Evolutionary conservation across 805 yeast species (phyloP).

Genomic region (Yarrowia porcina): DNA sequence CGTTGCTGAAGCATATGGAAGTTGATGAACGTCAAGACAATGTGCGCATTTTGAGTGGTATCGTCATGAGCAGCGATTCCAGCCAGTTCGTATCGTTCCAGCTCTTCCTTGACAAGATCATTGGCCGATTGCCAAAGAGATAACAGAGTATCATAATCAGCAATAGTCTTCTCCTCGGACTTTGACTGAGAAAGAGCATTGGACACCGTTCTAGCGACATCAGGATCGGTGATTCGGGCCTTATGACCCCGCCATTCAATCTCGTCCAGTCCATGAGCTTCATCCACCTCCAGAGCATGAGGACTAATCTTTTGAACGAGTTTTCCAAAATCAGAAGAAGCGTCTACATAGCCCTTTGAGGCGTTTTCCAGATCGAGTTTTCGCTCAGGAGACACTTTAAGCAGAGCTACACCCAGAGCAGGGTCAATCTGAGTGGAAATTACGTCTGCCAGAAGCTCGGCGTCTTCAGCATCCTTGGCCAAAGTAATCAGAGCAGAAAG

Average conservation of each 20-base stretch:
- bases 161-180: conserved; percentile 38
- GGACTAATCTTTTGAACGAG: conserved; percentile 42
- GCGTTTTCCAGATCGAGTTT: conserved; percentile 51
- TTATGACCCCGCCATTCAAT: conserved; percentile 58
- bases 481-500: conserved; percentile 50
- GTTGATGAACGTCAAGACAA: conserved; percentile 69
- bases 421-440: conserved; percentile 63
- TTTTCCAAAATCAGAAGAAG: conserved; percentile 36
- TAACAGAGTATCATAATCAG: conserved; percentile 55
- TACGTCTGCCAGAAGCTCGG: conserved; percentile 50
- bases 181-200: conserved; percentile 34
- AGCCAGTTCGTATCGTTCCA: conserved; percentile 44
- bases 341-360: conserved; percentile 37
- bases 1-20: conserved; percentile 64
- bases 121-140: conserved; percentile 68
- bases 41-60: conserved; percentile 66
- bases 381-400: conserved; percentile 41
- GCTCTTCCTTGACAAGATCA: conserved; percentile 54
- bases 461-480: conserved; percentile 30
- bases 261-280: conserved; percentile 42
- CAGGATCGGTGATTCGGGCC: conserved; percentile 67
- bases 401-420: conserved; percentile 53
- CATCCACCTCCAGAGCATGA: conserved; percentile 31
- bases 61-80: conserved; percentile 42
- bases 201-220: conserved; percentile 51